These are phyloP conservation scores for Fusarium tuaranense DNA, from an alignment of 2,329 filamentous ascomycete genomes.

Conservation along the genomic window DNA sequence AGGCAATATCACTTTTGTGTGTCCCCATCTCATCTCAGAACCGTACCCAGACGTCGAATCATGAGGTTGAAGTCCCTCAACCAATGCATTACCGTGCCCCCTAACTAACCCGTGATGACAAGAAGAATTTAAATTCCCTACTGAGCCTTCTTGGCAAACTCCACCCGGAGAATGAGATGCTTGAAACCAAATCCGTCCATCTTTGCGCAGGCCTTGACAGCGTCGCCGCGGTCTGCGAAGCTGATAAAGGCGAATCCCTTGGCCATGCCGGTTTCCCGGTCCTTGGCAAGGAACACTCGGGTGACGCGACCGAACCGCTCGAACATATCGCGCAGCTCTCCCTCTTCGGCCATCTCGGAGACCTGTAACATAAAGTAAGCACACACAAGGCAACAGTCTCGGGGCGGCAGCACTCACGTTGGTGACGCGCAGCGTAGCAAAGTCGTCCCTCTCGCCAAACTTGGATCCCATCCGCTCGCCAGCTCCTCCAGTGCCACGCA, in stretches of 20 bases:
- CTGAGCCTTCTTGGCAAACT: slow-evolving; percentile 83
- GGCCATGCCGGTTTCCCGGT: slow-evolving; percentile 93
- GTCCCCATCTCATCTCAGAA: slow-evolving; percentile 28
- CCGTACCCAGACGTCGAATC: slow-evolving; percentile 43
- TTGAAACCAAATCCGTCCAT: slow-evolving; percentile 97
- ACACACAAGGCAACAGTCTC: background rate
- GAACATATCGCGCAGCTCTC: slow-evolving; percentile 97
- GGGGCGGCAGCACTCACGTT: slow-evolving; percentile 77
- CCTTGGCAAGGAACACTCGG: slow-evolving; percentile 97
- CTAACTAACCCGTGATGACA: slow-evolving; percentile 47
- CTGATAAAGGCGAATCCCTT: slow-evolving; percentile 99
- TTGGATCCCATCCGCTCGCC: slow-evolving; percentile 92
- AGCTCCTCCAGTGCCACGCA: slow-evolving; percentile 76
- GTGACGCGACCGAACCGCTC: slow-evolving; percentile 97
- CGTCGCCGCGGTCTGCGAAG: slow-evolving; percentile 90
- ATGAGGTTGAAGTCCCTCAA: slow-evolving; percentile 42
- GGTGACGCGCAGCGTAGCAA: slow-evolving; percentile 95
- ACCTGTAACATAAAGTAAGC: slow-evolving; percentile 67
- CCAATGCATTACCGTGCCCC: slow-evolving; percentile 47
- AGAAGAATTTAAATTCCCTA: slow-evolving; percentile 49
- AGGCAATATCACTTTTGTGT: slow-evolving; percentile 39
- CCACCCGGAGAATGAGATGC: slow-evolving; percentile 86
- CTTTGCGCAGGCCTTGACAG: slow-evolving; percentile 92
- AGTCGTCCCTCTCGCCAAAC: slow-evolving; percentile 92
- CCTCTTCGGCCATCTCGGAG: slow-evolving; percentile 96